These are phyloP conservation scores for Sphagnurus paluster DNA, from an alignment of 1,284 basidiomycete species.

Conservation along the genomic window DNA sequence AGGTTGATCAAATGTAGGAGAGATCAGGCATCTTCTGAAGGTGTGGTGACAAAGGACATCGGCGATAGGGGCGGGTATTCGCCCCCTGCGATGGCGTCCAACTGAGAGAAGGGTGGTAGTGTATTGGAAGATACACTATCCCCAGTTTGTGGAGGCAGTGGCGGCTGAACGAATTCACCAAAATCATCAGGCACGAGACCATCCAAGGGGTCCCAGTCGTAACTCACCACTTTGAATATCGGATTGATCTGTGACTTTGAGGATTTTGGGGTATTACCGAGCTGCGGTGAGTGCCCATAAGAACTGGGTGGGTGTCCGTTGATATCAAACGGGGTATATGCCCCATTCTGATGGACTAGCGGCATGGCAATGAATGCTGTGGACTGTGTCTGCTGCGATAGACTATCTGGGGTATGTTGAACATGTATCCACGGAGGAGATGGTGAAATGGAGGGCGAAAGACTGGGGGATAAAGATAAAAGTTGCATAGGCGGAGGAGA, in stretches of 20 bases:
- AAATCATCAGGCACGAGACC: slow-evolving; percentile 31
- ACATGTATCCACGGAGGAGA: slow-evolving; percentile 58
- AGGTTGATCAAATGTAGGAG: slow-evolving; percentile 19
- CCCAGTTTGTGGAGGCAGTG: slow-evolving; percentile 47
- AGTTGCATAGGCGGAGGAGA: slow-evolving; percentile 75
- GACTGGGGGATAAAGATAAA: slow-evolving; percentile 65
- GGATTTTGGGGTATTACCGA: slow-evolving; percentile 39
- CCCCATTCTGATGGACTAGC: slow-evolving; percentile 30
- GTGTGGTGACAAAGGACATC: slow-evolving; percentile 62
- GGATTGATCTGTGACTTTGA: slow-evolving; percentile 78
- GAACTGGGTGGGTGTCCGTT: slow-evolving; percentile 52
- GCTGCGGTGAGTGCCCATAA: slow-evolving; percentile 45
- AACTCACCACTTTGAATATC: slow-evolving; percentile 88
- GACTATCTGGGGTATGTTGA: slow-evolving; percentile 42
- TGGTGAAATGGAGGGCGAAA: slow-evolving; percentile 54
- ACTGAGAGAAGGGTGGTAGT: slow-evolving; percentile 73
- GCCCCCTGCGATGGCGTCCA: slow-evolving; percentile 80
- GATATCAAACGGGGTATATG: slow-evolving; percentile 40
- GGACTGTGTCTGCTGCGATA: slow-evolving; percentile 37
- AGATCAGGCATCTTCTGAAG: slow-evolving; percentile 40
- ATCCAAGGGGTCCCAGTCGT: slow-evolving; percentile 31
- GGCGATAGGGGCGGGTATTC: slow-evolving; percentile 63
- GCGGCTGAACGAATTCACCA: slow-evolving; percentile 44
- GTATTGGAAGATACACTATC: slow-evolving; percentile 46
- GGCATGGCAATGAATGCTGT: slow-evolving; percentile 44